Evolutionary conservation across 148 eudicot species (phyloP).

Genomic region (Persicaria maculosa): DNA sequence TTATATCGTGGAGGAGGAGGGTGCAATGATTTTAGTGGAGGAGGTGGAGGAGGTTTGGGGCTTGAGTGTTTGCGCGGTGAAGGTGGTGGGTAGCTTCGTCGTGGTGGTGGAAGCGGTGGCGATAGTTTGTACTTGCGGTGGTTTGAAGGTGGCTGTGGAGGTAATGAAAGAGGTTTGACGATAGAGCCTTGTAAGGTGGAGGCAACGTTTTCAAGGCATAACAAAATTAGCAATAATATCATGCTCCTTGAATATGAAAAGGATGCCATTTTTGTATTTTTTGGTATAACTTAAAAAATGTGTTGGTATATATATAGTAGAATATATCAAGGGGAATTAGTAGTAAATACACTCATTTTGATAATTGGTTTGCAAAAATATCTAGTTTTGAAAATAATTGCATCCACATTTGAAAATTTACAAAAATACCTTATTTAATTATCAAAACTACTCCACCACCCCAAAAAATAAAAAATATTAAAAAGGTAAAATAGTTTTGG

Average conservation of each 20-base stretch:
- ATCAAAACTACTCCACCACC: too few relatives aligned
- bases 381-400: too few relatives aligned
- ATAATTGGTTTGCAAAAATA: too few relatives aligned
- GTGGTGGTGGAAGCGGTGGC: not conserved
- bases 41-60: not conserved
- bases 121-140: not conserved
- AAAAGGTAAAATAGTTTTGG: too few relatives aligned
- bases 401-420: too few relatives aligned
- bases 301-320: not conserved
- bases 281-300: not conserved
- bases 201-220: not conserved
- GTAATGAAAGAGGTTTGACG: not conserved
- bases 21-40: not conserved
- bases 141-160: not conserved
- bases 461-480: too few relatives aligned
- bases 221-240: not conserved
- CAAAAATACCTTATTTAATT: too few relatives aligned
- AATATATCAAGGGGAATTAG: too few relatives aligned
- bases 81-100: not conserved
- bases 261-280: not conserved
- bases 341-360: too few relatives aligned
- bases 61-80: not conserved
- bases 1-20: not conserved
- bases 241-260: not conserved
- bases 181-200: not conserved